Percentiles rank a stretch among this genome's conserved stretches.
phyloP scores from a whole-genome alignment of 345 rosid species.

The Citrus maxima region DNA sequence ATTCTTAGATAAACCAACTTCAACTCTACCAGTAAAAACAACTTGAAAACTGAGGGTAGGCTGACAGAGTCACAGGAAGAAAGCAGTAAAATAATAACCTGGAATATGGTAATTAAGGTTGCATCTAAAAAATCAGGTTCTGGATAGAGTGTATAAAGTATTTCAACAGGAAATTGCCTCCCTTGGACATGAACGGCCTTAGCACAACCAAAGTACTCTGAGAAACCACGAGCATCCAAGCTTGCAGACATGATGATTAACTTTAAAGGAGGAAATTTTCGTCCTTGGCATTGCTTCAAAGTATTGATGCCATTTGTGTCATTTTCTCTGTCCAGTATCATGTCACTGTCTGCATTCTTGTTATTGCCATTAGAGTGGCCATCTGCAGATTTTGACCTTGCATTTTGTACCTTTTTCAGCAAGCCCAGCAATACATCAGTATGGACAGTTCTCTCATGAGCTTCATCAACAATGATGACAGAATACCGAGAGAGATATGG shows the following conservation, averaged over 20 bases:
- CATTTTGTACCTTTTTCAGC: slow-evolving; percentile 68
- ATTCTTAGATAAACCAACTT: background rate
- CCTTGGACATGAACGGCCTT: slow-evolving; percentile 85
- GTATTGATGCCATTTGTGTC: slow-evolving; percentile 24
- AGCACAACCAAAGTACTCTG: slow-evolving; percentile 82
- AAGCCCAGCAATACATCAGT: slow-evolving; percentile 88
- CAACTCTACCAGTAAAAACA: background rate
- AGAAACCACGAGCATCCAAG: slow-evolving; percentile 84
- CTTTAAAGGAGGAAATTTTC: slow-evolving; percentile 61
- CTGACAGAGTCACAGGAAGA: background rate
- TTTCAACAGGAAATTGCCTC: slow-evolving; percentile 77
- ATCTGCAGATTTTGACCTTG: slow-evolving; percentile 44
- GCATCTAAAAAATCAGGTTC: slow-evolving; percentile 81
- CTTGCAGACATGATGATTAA: slow-evolving; percentile 96
- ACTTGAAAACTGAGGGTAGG: background rate
- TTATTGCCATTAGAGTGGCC: slow-evolving; percentile 21
- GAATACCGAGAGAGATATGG: slow-evolving; percentile 83
- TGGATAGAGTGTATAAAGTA: slow-evolving; percentile 63
- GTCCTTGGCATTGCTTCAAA: slow-evolving; percentile 46
- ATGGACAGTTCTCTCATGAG: slow-evolving; percentile 92
- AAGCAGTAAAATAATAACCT: slow-evolving; percentile 47
- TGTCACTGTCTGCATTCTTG: slow-evolving; percentile 27
- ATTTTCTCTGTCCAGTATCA: slow-evolving; percentile 28
- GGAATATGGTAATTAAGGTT: slow-evolving; percentile 68
- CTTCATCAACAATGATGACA: slow-evolving; percentile 84